Percentiles rank a stretch among this genome's conserved stretches.
These are phyloP conservation scores for Copromyces sp. DNA, from an alignment of 495 filamentous ascomycete species.

Conservation along the genomic window DNA sequence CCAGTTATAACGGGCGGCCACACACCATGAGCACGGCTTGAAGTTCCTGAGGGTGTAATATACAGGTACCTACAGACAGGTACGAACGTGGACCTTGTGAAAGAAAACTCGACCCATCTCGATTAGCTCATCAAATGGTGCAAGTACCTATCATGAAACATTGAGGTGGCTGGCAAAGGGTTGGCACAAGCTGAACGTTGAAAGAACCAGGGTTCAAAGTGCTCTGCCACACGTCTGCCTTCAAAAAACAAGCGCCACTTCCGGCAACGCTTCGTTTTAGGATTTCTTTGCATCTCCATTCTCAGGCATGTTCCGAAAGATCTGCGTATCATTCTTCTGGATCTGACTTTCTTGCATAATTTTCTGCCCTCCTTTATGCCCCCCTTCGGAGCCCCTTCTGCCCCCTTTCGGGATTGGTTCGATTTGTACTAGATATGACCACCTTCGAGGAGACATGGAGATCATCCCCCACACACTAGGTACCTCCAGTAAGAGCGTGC, in stretches of 20 bases:
- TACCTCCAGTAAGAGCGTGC: neutral
- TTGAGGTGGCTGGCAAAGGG: neutral
- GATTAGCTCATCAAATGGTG: neutral
- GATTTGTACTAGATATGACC: neutral
- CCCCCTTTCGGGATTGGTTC: neutral
- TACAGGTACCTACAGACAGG: neutral
- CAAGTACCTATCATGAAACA: neutral
- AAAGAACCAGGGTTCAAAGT: neutral
- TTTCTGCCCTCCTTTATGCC: neutral
- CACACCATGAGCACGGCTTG: neutral
- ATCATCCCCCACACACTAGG: neutral
- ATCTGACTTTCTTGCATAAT: neutral
- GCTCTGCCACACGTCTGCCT: neutral
- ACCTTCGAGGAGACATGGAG: neutral
- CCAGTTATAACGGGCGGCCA: neutral
- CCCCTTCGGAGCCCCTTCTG: neutral
- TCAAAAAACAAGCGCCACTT: neutral
- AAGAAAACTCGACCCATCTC: neutral
- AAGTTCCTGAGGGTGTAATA: neutral
- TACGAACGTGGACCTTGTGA: neutral
- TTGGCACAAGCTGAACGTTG: neutral
- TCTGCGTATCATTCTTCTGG: neutral
- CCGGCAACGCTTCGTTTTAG: neutral
- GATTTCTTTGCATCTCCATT: neutral
- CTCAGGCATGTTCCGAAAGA: neutral